phyloP scores from a whole-genome alignment of 805 yeast species.

The Yarrowia hollandica region DNA sequence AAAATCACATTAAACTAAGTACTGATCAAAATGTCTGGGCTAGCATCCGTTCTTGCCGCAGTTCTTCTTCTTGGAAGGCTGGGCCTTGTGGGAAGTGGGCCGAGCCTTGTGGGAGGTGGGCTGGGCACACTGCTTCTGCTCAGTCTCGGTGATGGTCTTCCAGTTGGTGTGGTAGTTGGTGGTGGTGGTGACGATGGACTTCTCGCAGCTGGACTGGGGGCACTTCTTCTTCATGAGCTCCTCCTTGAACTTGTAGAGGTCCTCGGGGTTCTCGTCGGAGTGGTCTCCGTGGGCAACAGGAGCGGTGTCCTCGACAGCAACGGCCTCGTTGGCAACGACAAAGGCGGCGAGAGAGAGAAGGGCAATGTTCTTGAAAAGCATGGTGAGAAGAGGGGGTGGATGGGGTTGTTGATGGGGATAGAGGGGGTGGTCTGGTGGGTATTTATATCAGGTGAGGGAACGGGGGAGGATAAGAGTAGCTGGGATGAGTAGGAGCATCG shows the following conservation, averaged over 20 bases:
- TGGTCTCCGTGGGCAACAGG: background rate
- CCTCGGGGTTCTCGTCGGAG: conserved; percentile 12
- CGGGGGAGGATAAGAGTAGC: background rate
- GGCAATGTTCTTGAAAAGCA: conserved; percentile 20
- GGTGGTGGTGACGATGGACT: background rate
- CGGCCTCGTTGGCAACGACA: conserved; percentile 17
- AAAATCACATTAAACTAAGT: too few species aligned
- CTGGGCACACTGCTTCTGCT: conserved; percentile 9
- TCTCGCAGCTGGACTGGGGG: background rate
- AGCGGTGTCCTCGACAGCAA: background rate
- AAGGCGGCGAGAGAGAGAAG: conserved; percentile 19
- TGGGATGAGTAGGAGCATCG: too few species aligned
- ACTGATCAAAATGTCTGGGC: too few species aligned
- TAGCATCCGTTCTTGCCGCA: conserved; percentile 4
- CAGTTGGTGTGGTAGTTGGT: conserved; percentile 13
- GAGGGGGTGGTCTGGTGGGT: background rate
- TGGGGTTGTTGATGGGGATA: background rate
- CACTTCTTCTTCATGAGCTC: background rate
- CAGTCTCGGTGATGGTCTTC: background rate
- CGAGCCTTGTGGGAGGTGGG: too few species aligned
- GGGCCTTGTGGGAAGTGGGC: too few species aligned
- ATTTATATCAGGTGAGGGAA: background rate
- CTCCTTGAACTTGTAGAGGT: conserved; percentile 17
- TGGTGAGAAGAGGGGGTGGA: too few species aligned
- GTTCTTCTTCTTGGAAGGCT: too few species aligned